Base-by-base conservation (phyloP, 2,329 filamentous ascomycete genomes). In the Coniochaeta ligniaria region DNA sequence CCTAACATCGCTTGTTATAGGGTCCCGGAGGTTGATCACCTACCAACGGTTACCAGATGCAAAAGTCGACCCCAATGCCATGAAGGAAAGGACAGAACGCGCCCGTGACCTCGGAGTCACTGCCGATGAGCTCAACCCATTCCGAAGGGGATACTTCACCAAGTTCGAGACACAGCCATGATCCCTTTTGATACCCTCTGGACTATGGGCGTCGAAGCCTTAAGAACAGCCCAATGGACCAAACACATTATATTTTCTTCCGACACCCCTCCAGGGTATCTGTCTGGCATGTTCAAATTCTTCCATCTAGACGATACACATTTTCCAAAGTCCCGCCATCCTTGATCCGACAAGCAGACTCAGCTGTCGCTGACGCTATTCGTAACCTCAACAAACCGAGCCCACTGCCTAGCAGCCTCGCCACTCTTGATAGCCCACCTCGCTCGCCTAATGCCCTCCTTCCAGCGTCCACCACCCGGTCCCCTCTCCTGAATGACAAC, bases 391-490 rank as follows among this genome's bases (percentile, higher is more conserved):
- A 96, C 92, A 76, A 97, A 98, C 24, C 81, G 80, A 61, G 87
- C 80, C 86, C 95, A 94, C 75, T 92, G 87, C 71, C 80, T 87
- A 80, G 91, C 87, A n/a, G 94, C 91, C 72, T 88, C 86, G 55
- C 94, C 92, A 72, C 91, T 96, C 74, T 87, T 84, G 56, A 99
- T 83, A 12, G 92, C 92, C 90, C 91, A 96, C 68, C 89, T 86
- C 17, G 95, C 95, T 71, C 92, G 83, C 67, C 94, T 81, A 16
- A 97, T 85, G 59, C 94, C 95, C 72, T 97, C 94, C 78, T 96
- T 99, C 95, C 95, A 99, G 69, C 94, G 83, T 61, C 91, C 85
- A 16, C 91, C 91, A 12, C 89, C 93, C 6, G 93, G 93, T 0
- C 95, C 94, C 56, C 89, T 81, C 72, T 98, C 93, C 17, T 78